Percentiles rank a stretch among this genome's conserved stretches.
Evolutionary conservation across 352 stramenopile genomes (phyloP).

Genomic region (Globisporangium carolinianum): DNA sequence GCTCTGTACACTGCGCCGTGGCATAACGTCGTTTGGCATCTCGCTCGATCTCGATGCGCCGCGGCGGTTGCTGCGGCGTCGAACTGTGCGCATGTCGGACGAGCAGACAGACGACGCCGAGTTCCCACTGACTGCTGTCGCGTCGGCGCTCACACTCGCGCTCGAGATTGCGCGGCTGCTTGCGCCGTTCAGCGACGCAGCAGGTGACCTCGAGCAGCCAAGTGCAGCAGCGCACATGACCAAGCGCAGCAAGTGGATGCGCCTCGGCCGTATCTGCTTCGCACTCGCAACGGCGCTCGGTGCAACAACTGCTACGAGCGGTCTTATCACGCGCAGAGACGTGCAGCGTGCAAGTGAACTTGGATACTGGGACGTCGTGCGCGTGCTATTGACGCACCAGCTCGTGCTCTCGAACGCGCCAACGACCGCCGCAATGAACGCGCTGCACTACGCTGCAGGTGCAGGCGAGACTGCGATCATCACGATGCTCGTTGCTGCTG

Average conservation of each 20-base stretch:
- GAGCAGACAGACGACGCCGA: neutral
- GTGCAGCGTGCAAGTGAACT: conserved; percentile 35
- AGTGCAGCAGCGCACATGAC: conserved; percentile 5
- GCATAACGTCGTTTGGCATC: conserved; percentile 33
- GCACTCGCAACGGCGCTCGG: conserved; percentile 28
- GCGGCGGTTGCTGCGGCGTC: neutral
- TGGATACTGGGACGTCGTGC: conserved; percentile 43
- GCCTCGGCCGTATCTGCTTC: conserved; percentile 31
- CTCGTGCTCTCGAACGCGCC: conserved; percentile 31
- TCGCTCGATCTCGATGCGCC: conserved; percentile 8
- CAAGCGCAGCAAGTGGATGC: conserved; percentile 29
- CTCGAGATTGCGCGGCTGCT: conserved; percentile 28
- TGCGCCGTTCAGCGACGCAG: conserved; percentile 18
- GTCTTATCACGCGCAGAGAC: conserved; percentile 42
- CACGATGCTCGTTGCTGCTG: conserved; percentile 32
- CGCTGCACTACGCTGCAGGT: conserved; percentile 40
- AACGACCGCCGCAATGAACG: conserved; percentile 31
- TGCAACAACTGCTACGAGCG: conserved; percentile 21
- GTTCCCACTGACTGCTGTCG: conserved; percentile 8
- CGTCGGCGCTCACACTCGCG: conserved; percentile 41
- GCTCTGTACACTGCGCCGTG: conserved; percentile 33
- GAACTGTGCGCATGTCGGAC: neutral
- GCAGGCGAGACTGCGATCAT: conserved; percentile 37
- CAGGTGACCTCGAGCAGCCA: neutral
- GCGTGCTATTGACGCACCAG: conserved; percentile 42